Evolutionary conservation across 139 green algal species (phyloP).

Genomic region (Chlamydomonas sphaeroides): DNA sequence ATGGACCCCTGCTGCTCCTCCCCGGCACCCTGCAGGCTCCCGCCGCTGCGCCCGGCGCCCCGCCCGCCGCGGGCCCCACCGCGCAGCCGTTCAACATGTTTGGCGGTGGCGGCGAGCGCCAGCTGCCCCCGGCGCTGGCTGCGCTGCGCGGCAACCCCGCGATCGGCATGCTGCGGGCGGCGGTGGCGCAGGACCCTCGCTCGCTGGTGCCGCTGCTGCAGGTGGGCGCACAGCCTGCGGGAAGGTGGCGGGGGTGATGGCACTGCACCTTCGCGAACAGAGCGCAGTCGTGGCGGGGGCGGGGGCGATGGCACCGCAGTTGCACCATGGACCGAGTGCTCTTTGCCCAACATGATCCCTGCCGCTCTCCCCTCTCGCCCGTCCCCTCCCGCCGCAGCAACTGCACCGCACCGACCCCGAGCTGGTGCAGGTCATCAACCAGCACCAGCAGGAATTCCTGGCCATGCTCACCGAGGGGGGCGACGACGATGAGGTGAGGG

Average conservation of each 20-base stretch:
- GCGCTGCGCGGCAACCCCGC: slow-evolving; percentile 84
- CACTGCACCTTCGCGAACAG: too few relatives aligned
- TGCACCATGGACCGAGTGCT: too few relatives aligned
- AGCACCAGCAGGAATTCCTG: slow-evolving; percentile 89
- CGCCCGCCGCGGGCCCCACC: slow-evolving; percentile 61
- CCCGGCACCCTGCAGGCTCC: background rate
- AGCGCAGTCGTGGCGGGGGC: too few relatives aligned
- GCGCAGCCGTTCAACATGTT: slow-evolving; percentile 94
- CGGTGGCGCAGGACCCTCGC: slow-evolving; percentile 90
- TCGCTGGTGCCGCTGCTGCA: slow-evolving; percentile 97
- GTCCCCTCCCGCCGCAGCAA: too few relatives aligned
- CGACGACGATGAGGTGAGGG: slow-evolving; percentile 14
- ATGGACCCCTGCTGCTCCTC: too few relatives aligned
- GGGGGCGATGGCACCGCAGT: too few relatives aligned
- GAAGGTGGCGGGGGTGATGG: too few relatives aligned
- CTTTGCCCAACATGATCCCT: too few relatives aligned
- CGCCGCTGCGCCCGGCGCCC: background rate
- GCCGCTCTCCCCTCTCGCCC: too few relatives aligned
- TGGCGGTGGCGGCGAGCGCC: slow-evolving; percentile 51
- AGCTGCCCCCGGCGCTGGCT: slow-evolving; percentile 63
- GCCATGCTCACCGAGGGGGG: slow-evolving; percentile 84
- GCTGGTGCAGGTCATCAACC: slow-evolving; percentile 90
- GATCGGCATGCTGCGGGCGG: slow-evolving; percentile 87
- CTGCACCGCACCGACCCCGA: slow-evolving; percentile 89
- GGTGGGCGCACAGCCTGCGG: too few relatives aligned